A percentile compares a stretch with the other conserved stretches of the same genome.
These are phyloP conservation scores for Manihot esculenta DNA, from an alignment of 441 rosid species.

Conservation along the genomic window DNA sequence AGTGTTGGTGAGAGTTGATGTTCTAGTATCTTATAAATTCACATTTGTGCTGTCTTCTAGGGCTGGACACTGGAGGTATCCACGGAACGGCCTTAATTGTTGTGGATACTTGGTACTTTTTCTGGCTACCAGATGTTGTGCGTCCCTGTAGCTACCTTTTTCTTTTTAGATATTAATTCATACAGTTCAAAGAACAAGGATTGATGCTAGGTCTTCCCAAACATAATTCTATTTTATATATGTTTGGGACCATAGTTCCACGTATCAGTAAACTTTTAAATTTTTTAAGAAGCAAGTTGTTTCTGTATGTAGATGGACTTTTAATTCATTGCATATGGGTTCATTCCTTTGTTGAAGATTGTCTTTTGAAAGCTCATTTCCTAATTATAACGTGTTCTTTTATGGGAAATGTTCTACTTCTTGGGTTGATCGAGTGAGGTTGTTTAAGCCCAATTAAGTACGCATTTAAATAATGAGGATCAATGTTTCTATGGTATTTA, in stretches of 20 bases:
- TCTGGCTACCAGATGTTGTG: neutral
- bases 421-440: neutral
- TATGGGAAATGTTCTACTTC: neutral
- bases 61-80: conserved; percentile 99
- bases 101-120: conserved; percentile 55
- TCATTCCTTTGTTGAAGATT: neutral
- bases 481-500: neutral
- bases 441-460: neutral
- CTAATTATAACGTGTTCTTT: neutral
- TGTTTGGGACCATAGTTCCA: neutral
- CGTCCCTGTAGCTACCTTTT: neutral
- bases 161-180: neutral
- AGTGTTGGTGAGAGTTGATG: conserved; percentile 56
- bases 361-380: neutral
- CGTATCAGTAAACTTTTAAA: neutral
- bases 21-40: neutral
- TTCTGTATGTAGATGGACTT: neutral
- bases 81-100: conserved; percentile 90
- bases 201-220: neutral
- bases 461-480: neutral
- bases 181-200: neutral
- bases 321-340: neutral
- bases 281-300: neutral
- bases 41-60: conserved; percentile 34
- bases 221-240: neutral